Evolutionary conservation across 108 stramenopile genomes (phyloP), one percentile per base, ranked within the genome.

Genomic region (Fistulifera pelliculosa): DNA sequence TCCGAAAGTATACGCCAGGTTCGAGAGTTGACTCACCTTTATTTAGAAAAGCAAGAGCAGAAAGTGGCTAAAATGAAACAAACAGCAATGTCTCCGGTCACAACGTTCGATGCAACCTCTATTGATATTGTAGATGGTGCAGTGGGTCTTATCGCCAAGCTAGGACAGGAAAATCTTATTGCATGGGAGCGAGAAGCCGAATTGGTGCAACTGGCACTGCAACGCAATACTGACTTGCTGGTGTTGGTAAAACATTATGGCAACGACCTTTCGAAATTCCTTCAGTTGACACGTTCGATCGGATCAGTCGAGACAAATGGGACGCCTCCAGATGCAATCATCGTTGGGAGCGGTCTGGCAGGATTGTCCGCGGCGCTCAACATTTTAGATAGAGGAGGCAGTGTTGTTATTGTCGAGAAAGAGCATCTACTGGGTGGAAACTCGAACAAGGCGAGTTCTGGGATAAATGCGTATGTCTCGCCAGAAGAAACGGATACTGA

Each of bases 371-470:
- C 87, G 14, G 73, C 94, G 3, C 71, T 95, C 42, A 85, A 84
- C 41, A 85, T 91, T 61, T 57, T 90, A 17, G 91, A 95, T 65
- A 71, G 88, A 12, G 89, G 89, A 27, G 89, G 90, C 11, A 68
- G 64, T 38, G 94, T 95, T 8, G 56, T 82, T 22, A 62, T 95
- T 54, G 44, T 95, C 11, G 94, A 95, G 60, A 95, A 95, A 58
- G 87, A 92, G 27, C 84, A 84, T 59, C 62, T 78, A 22, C 56
- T 91, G 56, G 94, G 94, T 28, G 94, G 94, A 7, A 95, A 95
- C 55, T 92, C 90, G 52, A 92, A 90, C 76, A 95, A 95, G 62
- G 94, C 94, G 6, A 88, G 86, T 16, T 86, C 84, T 13, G 94
- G 94, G 3, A 93, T 93, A 58, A 93, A 93, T 59, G 88, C 81